These are phyloP conservation scores for Endoconidiophora laricicola DNA, from an alignment of 2,329 filamentous ascomycete species.

Conservation along the genomic window DNA sequence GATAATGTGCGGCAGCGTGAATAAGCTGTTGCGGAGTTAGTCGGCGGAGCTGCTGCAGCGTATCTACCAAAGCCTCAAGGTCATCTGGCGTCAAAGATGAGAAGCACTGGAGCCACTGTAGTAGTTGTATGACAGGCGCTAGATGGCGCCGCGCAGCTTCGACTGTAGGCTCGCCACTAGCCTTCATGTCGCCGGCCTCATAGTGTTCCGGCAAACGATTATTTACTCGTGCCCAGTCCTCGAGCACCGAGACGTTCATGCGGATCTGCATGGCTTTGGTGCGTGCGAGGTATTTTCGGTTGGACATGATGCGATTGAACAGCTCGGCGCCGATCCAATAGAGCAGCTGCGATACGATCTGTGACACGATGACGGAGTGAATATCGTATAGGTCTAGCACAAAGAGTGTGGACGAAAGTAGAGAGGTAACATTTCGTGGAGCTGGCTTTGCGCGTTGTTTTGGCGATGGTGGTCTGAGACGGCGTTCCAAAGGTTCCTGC, in stretches of 20 bases:
- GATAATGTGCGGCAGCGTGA: slow-evolving; percentile 82
- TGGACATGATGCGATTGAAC: slow-evolving; percentile 96
- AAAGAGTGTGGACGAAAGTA: slow-evolving; percentile 89
- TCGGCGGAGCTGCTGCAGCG: slow-evolving; percentile 72
- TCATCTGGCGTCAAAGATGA: slow-evolving; percentile 78
- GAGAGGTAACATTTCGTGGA: slow-evolving; percentile 85
- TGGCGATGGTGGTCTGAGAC: slow-evolving; percentile 80
- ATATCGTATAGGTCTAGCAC: slow-evolving; percentile 98
- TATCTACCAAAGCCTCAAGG: slow-evolving; percentile 71
- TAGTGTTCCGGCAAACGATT: slow-evolving; percentile 92
- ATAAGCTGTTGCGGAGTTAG: slow-evolving; percentile 78
- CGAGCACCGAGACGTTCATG: slow-evolving; percentile 90
- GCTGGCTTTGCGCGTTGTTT: slow-evolving; percentile 84
- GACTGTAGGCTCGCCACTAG: slow-evolving; percentile 71
- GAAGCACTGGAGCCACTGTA: slow-evolving; percentile 97
- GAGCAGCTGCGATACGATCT: slow-evolving; percentile 79
- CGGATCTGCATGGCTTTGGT: slow-evolving; percentile 99
- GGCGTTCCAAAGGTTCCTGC: slow-evolving; percentile 76
- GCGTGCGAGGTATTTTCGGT: slow-evolving; percentile 79
- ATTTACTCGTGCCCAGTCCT: slow-evolving; percentile 90
- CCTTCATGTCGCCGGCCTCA: slow-evolving; percentile 74
- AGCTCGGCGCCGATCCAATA: slow-evolving; percentile 95
- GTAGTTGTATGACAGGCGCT: slow-evolving; percentile 75
- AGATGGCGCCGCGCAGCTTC: slow-evolving; percentile 74
- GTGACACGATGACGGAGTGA: slow-evolving; percentile 85